A percentile compares a stretch with the other conserved stretches of the same genome.
These are phyloP conservation scores for Blastobotrys muscicola DNA, from an alignment of 805 yeast species.

Conservation along the genomic window DNA sequence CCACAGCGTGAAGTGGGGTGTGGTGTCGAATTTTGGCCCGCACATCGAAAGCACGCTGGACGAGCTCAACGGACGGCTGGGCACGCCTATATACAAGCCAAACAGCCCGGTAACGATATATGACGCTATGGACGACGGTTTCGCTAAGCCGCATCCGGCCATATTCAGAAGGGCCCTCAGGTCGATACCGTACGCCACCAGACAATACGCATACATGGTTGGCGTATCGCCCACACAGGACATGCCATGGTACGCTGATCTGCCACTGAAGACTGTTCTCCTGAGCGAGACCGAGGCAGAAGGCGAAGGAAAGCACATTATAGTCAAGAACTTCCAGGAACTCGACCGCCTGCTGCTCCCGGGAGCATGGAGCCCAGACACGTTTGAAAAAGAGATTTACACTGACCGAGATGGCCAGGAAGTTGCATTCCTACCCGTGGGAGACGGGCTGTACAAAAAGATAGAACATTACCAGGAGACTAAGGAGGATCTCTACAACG, in stretches of 20 bases:
- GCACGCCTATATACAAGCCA: background rate
- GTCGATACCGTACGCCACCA: no score
- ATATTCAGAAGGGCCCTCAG: conserved; percentile 17
- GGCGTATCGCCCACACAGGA: no score
- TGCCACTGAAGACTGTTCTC: background rate
- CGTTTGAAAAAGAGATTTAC: no score
- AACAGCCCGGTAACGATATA: conserved; percentile 4
- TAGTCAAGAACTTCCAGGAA: background rate
- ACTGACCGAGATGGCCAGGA: no score
- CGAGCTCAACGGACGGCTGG: background rate
- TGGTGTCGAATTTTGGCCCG: conserved; percentile 22
- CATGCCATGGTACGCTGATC: background rate
- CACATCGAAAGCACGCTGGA: conserved; percentile 14
- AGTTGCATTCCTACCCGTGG: no score
- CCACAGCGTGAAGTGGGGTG: conserved; percentile 19
- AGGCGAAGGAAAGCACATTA: background rate
- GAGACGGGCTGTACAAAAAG: no score
- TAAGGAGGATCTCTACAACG: background rate
- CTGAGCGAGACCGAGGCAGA: background rate
- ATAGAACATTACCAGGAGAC: background rate
- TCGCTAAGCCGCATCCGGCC: conserved; percentile 20
- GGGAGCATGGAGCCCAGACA: no score
- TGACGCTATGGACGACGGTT: conserved; percentile 10
- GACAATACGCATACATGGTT: no score
- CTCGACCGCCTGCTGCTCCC: no score